Base-by-base conservation (phyloP, 768 basidiomycete genomes). In the Crucibulum laeve region DNA sequence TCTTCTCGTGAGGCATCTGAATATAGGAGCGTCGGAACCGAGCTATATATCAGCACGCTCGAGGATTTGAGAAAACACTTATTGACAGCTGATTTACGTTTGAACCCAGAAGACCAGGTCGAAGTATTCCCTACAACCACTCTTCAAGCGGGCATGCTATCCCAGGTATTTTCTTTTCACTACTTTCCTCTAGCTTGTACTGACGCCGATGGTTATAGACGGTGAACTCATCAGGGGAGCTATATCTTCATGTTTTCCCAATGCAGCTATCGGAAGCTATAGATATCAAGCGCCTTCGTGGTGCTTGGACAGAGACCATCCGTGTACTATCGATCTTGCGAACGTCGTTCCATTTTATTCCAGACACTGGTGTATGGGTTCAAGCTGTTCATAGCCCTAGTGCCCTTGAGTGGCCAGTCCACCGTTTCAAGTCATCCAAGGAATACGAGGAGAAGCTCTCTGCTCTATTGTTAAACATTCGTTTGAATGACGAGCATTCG, bases 81-180 rank as follows among this genome's bases (percentile, higher is more conserved):
- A 14, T n/a, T 37, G n/a, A 10, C 35, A 37, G 35, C 35, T 14
- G 35, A 37, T n/a, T n/a, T n/a, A 19, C 35, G 53, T 21, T 6
- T 60, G 39, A 51, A 53, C 34, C 22, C 42, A 18, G 52, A 53
- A 5, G 73, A 76, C 42, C 45, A 57, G 19, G 58, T 68, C 5
- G 45, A 49, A 10, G 40, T 68, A 18, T 69, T 58, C 46, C 72
- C 72, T 8, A 67, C 68, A 4, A 75, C 73, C 4, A 60, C 59
- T 17, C 57, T 76, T 15, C 74, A 76, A 53, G 59, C 70, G 13
- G 74, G 74, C 8, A 74, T 76, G 72, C 50, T 76, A 32, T 73
- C 74, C 3, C 73, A 76, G 60, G 74, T 71, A 44, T n/a, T 13
- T 37, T 37, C 19, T 37, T 37, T 10, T 44, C 15, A 24, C 10